These are phyloP conservation scores for Dryadomyces quercus-mongolicae DNA, from an alignment of 2,329 filamentous ascomycete species.

Conservation along the genomic window DNA sequence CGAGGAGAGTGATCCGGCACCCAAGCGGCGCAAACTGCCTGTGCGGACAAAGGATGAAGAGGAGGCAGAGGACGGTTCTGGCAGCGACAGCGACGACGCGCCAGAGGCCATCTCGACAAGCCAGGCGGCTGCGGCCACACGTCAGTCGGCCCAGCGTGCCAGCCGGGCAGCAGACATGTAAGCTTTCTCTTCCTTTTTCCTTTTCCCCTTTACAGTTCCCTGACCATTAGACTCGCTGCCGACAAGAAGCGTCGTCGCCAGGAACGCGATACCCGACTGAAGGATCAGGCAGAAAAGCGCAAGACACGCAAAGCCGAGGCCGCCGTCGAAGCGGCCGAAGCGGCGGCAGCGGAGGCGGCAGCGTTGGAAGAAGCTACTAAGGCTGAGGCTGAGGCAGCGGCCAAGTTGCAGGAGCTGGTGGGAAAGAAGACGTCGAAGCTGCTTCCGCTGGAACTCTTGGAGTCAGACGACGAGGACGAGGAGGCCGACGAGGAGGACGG, in stretches of 20 bases:
- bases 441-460: slow-evolving; percentile 42
- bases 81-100: slow-evolving; percentile 26
- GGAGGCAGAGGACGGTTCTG: background rate
- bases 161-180: slow-evolving; percentile 40
- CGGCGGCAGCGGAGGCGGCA: slow-evolving; percentile 9
- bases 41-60: slow-evolving; percentile 7
- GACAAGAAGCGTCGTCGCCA: slow-evolving; percentile 42
- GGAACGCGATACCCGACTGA: slow-evolving; percentile 39
- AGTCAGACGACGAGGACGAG: slow-evolving; percentile 32
- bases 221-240: slow-evolving; percentile 30
- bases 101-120: slow-evolving; percentile 46
- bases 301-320: slow-evolving; percentile 21
- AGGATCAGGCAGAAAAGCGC: slow-evolving; percentile 40
- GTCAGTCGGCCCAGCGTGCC: slow-evolving; percentile 32
- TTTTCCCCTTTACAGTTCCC: slow-evolving; percentile 1
- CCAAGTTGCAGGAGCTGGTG: slow-evolving; percentile 14
- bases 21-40: slow-evolving; percentile 11
- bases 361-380: slow-evolving; percentile 11
- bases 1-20: background rate
- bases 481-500: slow-evolving; percentile 13
- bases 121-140: slow-evolving; percentile 32
- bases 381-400: slow-evolving; percentile 13
- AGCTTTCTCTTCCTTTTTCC: slow-evolving; percentile 11
- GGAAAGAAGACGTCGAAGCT: slow-evolving; percentile 28
- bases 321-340: slow-evolving; percentile 3